phyloP scores from a whole-genome alignment of 805 yeast species.

The Ogataea sp. region DNA sequence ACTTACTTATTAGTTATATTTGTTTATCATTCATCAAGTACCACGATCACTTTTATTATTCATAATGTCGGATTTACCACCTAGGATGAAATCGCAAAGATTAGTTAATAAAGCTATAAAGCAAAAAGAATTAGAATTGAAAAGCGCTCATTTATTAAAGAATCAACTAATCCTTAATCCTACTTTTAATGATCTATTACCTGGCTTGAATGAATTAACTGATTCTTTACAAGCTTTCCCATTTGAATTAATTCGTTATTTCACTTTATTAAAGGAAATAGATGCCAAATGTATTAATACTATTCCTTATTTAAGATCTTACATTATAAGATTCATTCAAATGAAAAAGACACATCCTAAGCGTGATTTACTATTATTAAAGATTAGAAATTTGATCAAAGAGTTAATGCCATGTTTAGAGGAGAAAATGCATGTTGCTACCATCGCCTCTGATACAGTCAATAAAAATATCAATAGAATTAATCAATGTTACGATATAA shows the following conservation, averaged over 20 bases:
- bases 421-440: conserved; percentile 96
- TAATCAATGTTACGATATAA: conserved; percentile 73
- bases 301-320: conserved; percentile 54
- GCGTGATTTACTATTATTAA: conserved; percentile 27
- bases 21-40: no score
- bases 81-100: conserved; percentile 21
- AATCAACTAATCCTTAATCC: conserved; percentile 12
- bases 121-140: conserved; percentile 3
- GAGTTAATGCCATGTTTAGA: conserved; percentile 89
- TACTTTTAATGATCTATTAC: conserved; percentile 38
- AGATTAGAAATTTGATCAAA: conserved; percentile 37
- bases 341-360: conserved; percentile 29
- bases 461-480: conserved; percentile 61
- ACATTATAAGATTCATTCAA: conserved; percentile 41
- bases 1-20: no score
- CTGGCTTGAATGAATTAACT: conserved; percentile 85
- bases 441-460: conserved; percentile 77
- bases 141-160: neutral
- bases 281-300: conserved; percentile 86
- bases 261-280: conserved; percentile 83
- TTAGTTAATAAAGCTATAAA: conserved; percentile 15
- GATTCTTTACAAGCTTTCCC: conserved; percentile 93
- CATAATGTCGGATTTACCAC: conserved; percentile 12
- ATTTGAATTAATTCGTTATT: conserved; percentile 68
- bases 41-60: no score